These are phyloP conservation scores for Globisporangium orthogonon DNA, from an alignment of 352 stramenopile genomes.

Conservation along the genomic window DNA sequence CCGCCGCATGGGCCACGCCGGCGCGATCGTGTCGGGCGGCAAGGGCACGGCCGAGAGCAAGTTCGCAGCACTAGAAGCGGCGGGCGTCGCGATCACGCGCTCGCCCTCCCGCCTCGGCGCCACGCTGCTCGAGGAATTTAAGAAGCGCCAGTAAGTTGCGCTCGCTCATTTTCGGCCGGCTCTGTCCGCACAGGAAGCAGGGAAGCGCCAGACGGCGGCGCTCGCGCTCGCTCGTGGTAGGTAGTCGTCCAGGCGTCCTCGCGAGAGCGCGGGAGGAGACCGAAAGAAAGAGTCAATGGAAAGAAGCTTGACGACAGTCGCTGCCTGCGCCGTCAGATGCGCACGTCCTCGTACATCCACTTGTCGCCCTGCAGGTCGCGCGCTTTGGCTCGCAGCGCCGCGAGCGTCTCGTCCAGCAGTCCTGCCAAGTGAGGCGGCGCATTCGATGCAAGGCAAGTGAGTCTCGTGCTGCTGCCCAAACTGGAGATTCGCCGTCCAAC, in stretches of 20 bases:
- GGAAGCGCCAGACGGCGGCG: too few species aligned
- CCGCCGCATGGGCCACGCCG: constrained; percentile 98
- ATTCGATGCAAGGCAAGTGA: neutral
- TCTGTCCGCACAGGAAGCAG: too few species aligned
- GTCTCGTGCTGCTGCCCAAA: too few species aligned
- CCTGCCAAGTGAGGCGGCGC: constrained; percentile 12
- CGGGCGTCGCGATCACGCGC: constrained; percentile 94
- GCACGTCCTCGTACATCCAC: constrained; percentile 71
- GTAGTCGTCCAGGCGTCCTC: neutral
- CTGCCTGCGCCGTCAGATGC: constrained; percentile 22
- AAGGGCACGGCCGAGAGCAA: constrained; percentile 98
- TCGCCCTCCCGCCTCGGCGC: constrained; percentile 94
- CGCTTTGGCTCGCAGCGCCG: constrained; percentile 41
- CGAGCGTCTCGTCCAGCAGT: constrained; percentile 51
- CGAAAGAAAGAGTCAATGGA: neutral
- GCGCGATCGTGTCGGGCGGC: constrained; percentile 98
- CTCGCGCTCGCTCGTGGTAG: neutral
- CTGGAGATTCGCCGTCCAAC: constrained; percentile 1
- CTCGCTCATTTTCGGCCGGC: neutral
- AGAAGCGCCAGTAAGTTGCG: constrained; percentile 45
- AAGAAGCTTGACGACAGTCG: neutral
- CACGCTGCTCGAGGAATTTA: constrained; percentile 96
- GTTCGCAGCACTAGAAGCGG: constrained; percentile 94
- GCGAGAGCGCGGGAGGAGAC: neutral
- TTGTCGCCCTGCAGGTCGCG: constrained; percentile 57